These are phyloP conservation scores for Cercophora samala DNA, from an alignment of 495 filamentous ascomycete genomes.

Conservation along the genomic window DNA sequence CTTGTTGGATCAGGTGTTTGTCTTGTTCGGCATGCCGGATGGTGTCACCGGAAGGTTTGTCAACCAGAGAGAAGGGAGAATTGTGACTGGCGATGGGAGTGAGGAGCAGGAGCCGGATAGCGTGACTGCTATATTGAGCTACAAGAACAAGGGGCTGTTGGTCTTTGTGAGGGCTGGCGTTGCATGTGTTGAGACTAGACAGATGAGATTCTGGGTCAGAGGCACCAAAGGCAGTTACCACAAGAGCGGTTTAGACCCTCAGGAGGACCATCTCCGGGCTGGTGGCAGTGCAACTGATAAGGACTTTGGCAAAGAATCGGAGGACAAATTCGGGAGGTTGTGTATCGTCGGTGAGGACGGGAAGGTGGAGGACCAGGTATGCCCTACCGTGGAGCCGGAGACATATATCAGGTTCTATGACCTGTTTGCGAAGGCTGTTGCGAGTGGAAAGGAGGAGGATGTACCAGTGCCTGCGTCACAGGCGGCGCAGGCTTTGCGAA, in stretches of 20 bases:
- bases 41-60: constrained; percentile 65
- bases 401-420: constrained; percentile 75
- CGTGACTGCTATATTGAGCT: constrained; percentile 66
- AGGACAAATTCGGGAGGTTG: constrained; percentile 42
- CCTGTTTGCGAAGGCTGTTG: constrained; percentile 63
- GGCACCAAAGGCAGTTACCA: constrained; percentile 77
- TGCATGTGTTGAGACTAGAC: constrained; percentile 65
- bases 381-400: constrained; percentile 61
- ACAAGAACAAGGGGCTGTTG: constrained; percentile 53
- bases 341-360: constrained; percentile 40
- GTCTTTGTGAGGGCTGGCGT: constrained; percentile 68
- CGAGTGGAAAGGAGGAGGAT: constrained; percentile 52
- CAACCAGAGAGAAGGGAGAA: constrained; percentile 55
- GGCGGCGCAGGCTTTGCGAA: constrained; percentile 65
- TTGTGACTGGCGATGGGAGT: constrained; percentile 41
- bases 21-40: constrained; percentile 72
- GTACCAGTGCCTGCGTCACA: constrained; percentile 70
- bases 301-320: constrained; percentile 63
- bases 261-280: constrained; percentile 75
- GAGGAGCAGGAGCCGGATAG: constrained; percentile 62
- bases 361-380: constrained; percentile 38
- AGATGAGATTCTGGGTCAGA: constrained; percentile 76
- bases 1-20: constrained; percentile 75
- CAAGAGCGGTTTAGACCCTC: constrained; percentile 74
- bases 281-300: constrained; percentile 63